A percentile compares a stretch with the other conserved stretches of the same genome.
Evolutionary conservation across 2,329 filamentous ascomycete species (phyloP).

Genomic region (Onygenales sp.): DNA sequence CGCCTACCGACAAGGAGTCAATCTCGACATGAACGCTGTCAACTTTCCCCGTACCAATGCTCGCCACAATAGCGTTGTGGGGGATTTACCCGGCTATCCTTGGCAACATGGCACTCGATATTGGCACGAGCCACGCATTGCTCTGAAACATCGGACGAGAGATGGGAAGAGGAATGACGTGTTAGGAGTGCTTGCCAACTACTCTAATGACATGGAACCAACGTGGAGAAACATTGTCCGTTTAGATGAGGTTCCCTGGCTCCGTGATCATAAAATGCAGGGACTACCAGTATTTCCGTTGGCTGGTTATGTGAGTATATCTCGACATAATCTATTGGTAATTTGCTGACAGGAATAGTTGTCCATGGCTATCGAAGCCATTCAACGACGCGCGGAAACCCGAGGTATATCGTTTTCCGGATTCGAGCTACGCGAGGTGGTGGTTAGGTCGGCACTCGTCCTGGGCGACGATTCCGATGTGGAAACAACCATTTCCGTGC

Average conservation of each 20-base stretch:
- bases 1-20: constrained; percentile 5
- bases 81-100: constrained; percentile 9
- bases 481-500: too few species aligned
- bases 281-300: not conserved
- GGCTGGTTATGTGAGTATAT: too few species aligned
- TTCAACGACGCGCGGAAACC: too few species aligned
- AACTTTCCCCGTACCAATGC: not conserved
- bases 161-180: constrained; percentile 15
- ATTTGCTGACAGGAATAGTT: too few species aligned
- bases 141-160: constrained; percentile 3
- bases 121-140: constrained; percentile 9
- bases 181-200: constrained; percentile 17
- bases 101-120: constrained; percentile 10
- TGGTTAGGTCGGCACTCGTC: too few species aligned
- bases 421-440: too few species aligned
- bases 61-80: not conserved
- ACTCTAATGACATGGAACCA: constrained; percentile 18
- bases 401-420: too few species aligned
- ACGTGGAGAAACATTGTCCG: constrained; percentile 25
- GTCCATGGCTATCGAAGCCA: too few species aligned
- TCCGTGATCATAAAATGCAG: constrained; percentile 24
- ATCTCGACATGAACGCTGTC: constrained; percentile 3
- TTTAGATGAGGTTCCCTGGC: constrained; percentile 25
- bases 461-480: too few species aligned
- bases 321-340: too few species aligned